These are phyloP conservation scores for Nymphaea colorata DNA, from an alignment of 164 flowering plant genomes.

Conservation along the genomic window DNA sequence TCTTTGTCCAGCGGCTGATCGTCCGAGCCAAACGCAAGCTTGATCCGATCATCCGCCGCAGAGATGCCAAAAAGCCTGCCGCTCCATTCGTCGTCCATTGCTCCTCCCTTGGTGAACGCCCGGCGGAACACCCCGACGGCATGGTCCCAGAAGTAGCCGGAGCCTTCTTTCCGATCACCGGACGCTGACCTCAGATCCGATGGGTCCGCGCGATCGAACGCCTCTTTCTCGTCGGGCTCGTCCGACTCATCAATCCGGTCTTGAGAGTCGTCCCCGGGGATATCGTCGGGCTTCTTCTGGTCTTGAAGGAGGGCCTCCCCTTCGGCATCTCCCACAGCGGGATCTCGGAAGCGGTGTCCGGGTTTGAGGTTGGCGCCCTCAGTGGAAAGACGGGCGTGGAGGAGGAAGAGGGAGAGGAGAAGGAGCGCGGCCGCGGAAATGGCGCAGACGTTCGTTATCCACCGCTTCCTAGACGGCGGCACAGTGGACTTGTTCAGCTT, in stretches of 20 bases:
- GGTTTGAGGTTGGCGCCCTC: neutral
- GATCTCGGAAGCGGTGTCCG: neutral
- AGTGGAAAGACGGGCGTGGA: conserved; percentile 54
- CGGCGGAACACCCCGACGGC: conserved; percentile 39
- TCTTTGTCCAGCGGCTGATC: conserved; percentile 71
- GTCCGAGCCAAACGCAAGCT: conserved; percentile 60
- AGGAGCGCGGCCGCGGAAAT: conserved; percentile 67
- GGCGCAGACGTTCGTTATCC: conserved; percentile 48
- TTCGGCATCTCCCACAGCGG: neutral
- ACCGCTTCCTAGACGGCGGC: conserved; percentile 41
- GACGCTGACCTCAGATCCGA: conserved; percentile 10
- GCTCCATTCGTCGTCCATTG: conserved; percentile 29
- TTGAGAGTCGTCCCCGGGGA: conserved; percentile 22
- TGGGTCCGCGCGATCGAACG: conserved; percentile 14
- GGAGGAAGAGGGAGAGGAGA: conserved; percentile 73
- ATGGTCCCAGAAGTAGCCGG: conserved; percentile 61
- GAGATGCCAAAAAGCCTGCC: conserved; percentile 10
- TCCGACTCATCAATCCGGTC: conserved; percentile 70
- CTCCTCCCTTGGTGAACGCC: conserved; percentile 41
- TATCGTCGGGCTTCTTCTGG: neutral
- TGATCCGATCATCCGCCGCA: conserved; percentile 17
- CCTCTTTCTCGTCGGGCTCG: conserved; percentile 25
- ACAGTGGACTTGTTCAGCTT: conserved; percentile 21
- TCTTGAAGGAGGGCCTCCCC: conserved; percentile 11
- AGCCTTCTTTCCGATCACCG: conserved; percentile 5